These are phyloP conservation scores for Daldinia loculata DNA, from an alignment of 495 filamentous ascomycete species.

Conservation along the genomic window DNA sequence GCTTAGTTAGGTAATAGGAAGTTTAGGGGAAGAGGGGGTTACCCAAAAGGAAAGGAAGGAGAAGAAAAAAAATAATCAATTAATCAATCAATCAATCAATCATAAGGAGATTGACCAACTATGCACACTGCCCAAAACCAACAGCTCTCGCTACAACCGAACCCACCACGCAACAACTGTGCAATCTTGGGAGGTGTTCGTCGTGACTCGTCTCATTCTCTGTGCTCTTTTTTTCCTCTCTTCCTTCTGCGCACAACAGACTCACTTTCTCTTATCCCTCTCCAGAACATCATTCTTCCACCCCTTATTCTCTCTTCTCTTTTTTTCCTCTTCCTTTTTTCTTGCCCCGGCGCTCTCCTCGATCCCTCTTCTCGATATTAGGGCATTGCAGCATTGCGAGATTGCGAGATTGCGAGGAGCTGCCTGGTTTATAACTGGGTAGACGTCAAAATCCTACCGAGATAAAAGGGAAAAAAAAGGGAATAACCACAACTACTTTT, in stretches of 20 bases:
- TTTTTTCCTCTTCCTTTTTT: conserved; percentile 33
- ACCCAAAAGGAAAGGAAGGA: conserved; percentile 6
- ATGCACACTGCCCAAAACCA: conserved; percentile 41
- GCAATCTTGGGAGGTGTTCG: conserved; percentile 29
- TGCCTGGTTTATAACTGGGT: conserved; percentile 14
- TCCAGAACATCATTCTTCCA: conserved; percentile 38
- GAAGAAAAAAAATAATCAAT: conserved; percentile 13
- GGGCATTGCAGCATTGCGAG: conserved; percentile 19
- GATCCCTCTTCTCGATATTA: conserved; percentile 25
- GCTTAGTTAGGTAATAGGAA: conserved; percentile 17
- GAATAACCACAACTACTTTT: conserved; percentile 17
- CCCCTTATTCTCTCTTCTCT: conserved; percentile 30
- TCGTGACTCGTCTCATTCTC: conserved; percentile 39
- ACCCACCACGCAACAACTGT: conserved; percentile 37
- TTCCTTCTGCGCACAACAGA: conserved; percentile 18
- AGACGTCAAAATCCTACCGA: conserved; percentile 6
- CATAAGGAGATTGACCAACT: conserved; percentile 44
- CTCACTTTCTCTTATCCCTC: conserved; percentile 33
- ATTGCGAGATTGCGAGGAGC: conserved; percentile 31
- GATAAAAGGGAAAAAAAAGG: conserved; percentile 17
- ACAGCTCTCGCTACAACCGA: conserved; percentile 39
- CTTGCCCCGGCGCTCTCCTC: conserved; percentile 37
- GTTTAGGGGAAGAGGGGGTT: conserved; percentile 25
- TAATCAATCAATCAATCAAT: conserved; percentile 11
- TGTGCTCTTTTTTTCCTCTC: conserved; percentile 16